Base-by-base conservation (phyloP, 2,329 filamentous ascomycete genomes). In the Talaromyces sp. region DNA sequence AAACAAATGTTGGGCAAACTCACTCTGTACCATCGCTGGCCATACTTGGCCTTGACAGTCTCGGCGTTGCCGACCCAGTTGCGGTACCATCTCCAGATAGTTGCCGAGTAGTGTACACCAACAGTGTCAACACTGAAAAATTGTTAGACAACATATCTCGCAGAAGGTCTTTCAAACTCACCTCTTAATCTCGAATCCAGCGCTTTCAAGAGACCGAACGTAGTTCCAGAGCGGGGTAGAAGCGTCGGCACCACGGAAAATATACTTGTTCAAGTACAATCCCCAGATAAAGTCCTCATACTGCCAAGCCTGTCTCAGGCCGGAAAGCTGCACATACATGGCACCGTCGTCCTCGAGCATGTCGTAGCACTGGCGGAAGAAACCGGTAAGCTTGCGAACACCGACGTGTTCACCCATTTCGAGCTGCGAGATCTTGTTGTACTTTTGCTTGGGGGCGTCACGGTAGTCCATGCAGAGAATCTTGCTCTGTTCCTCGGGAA, bases 381-480 rank as follows among this genome's bases (percentile, higher is more conserved):
- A 97, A 64, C 80, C 78, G 61, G 81, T 80, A 71, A 97, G 89
- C 79, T 96, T 89, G 66, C 91, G 89, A 63, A 97, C 89, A 79
- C 94, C 94, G 68, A 97, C 94, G 80, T 99, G 93, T 82, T 97
- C 94, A 58, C 91, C 92, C 94, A 97, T 97, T 79, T 99, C 94
- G 58, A 97, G 86, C 76, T 91, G 95, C 68, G 92, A 96, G 72
- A 97, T 97, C 82, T 96, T 96, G 79, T 95, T 86, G 82, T 92
- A 97, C 9, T 50, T 50, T 12, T n/a, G 62, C 84, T 90, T 84
- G 26, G 91, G 90, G 66, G 94, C 92, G 72, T 97, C 94, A 71
- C 93, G 91, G 82, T 97, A 97, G 77, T 97, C 93, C 85, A 92
- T 90, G 84, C 93, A 97, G 64, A 96, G 81, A 72, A 97, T 92